Evolutionary conservation across 495 filamentous ascomycete species (phyloP).

Genomic region (Peziza echinospora): DNA sequence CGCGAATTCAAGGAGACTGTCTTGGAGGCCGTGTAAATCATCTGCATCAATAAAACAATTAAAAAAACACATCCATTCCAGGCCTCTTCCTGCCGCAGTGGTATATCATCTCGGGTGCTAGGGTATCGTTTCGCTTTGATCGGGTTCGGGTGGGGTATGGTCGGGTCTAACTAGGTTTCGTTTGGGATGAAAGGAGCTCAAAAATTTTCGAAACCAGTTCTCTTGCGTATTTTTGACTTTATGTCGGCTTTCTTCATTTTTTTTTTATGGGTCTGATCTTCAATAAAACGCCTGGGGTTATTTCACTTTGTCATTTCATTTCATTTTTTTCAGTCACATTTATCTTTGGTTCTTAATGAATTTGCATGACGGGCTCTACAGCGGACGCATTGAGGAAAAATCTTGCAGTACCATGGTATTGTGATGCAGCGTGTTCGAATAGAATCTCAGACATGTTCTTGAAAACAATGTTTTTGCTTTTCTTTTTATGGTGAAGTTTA

Average conservation of each 20-base stretch:
- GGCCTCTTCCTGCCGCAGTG: neutral
- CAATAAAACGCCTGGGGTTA: neutral
- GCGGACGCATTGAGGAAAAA: too few species aligned
- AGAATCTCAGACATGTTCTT: too few species aligned
- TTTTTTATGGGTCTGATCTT: neutral
- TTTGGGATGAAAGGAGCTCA: neutral
- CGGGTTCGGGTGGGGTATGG: neutral
- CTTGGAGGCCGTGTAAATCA: slow-evolving; percentile 72
- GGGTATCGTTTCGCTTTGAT: neutral
- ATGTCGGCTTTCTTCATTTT: slow-evolving; percentile 2
- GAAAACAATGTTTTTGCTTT: too few species aligned
- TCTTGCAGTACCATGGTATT: too few species aligned
- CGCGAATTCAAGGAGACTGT: slow-evolving; percentile 96
- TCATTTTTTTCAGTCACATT: neutral
- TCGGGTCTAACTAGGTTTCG: neutral
- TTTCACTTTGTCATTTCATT: neutral
- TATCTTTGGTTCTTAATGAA: too few species aligned
- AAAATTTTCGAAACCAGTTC: neutral
- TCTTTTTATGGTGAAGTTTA: too few species aligned
- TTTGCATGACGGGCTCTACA: too few species aligned
- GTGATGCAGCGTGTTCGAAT: too few species aligned
- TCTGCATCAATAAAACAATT: neutral
- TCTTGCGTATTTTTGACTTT: neutral
- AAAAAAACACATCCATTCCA: slow-evolving; percentile 2
- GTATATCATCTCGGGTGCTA: neutral